Evolutionary conservation across 768 basidiomycete species (phyloP), one percentile per base, ranked within the genome.

Genomic region (Trametes gibbosa): DNA sequence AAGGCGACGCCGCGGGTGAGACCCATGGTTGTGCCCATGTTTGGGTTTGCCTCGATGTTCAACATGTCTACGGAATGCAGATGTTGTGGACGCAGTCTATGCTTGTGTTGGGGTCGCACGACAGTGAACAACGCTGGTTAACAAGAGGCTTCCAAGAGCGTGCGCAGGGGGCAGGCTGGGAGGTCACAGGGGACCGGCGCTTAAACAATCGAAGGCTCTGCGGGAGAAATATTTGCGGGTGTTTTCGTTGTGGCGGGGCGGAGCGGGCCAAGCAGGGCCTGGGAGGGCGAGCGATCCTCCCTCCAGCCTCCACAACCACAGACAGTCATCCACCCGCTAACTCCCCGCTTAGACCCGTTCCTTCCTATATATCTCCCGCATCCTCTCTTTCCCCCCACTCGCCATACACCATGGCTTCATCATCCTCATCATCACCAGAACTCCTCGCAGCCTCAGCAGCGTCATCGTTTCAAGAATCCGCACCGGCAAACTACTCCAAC

Each of bases 401-500:
- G 48, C 52, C 50, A 66, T 72, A 66, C 63, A 68, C 63, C 59
- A 91, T 90, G 89, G 78, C 87, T 32, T 87, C 87, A 27, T 89
- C 89, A 46, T 88, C 88, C 7, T 87, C 87, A 29, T 90, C 88
- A 61, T 90, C 89, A 42, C 87, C 88, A 63, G 88, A 90, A 78
- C 83, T 87, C 63, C 74, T 77, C 50, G 72, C 80, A 58, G 75
- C 81, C 53, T 76, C 80, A 57, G 71, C 76, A 49, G 68, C 72
- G 53, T 73, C 72, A 66, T 64, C 69, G 35, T 68, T 73, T 35
- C 74, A 80, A 69, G 70, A 75, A 60, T 78, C 43, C 39, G 61
- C 78, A 62, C 74, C 79, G 35, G 89, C 88, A 74, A 87, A 88
- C 69, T 79, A 86, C 74, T 85, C 86, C 62, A 65, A 66, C 47